Evolutionary conservation across 805 yeast genomes (phyloP), one percentile per base, ranked within the genome.

Genomic region (Isabelozyma gotoi): DNA sequence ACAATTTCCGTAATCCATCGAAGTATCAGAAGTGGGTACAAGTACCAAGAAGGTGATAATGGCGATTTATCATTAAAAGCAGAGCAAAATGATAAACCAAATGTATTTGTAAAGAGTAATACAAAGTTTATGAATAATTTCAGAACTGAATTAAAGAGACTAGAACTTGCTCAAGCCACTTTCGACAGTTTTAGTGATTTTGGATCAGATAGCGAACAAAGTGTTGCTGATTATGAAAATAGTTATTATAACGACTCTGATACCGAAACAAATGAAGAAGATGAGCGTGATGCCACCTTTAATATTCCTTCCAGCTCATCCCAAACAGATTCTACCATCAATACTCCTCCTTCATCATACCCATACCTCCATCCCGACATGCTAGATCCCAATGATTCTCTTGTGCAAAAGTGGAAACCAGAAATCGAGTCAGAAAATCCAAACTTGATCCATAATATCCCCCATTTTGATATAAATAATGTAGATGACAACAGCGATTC

Each of bases 1-100:
- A 24, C 48, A 5, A 27, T 42, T 16, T 20, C 41, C 4, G 34
- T 45, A 2, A 43, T 47, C 7, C 39, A 47, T 32, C 38, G 19
- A 2, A 47, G 50, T 41, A 27, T 44, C 5, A 21, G 45, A 21
- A 33, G 43, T 18, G 42, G 36, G 17, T 21, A 24, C 47, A 17
- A 27, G 19, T 10, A 18, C 16, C 18, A 34, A 38, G 14, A 24
- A n/a, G 29, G 29, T n/a, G 12, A 10, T 24, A 24, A 24, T 24
- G 29, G n/a, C n/a, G n/a, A n/a, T n/a, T n/a, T n/a, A n/a, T n/a
- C n/a, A n/a, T n/a, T n/a, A n/a, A n/a, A 18, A 27, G 11, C n/a
- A 38, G 7, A 29, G 7, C 7, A 24, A 24, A 24, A 24, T 24
- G 10, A 7, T 24, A 11, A 24, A n/a, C n/a, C n/a, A n/a, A n/a